phyloP scores from a whole-genome alignment of 2,329 filamentous ascomycete species.

The Penicillium sclerotiorum region DNA sequence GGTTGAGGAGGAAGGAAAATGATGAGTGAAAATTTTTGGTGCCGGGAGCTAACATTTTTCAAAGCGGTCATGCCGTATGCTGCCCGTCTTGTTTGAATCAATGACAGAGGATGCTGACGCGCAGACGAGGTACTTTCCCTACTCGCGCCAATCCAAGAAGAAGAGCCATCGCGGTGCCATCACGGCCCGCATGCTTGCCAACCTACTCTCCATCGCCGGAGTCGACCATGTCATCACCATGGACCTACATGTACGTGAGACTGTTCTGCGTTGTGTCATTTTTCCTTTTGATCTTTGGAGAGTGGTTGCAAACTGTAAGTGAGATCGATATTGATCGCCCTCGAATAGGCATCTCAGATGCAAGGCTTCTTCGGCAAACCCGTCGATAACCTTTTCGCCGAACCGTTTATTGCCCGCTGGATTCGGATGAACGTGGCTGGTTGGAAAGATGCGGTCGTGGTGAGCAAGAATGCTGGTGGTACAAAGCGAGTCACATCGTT shows the following conservation, averaged over 20 bases:
- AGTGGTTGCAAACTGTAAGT: neutral
- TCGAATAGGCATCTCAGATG: conserved; percentile 80
- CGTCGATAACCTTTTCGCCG: conserved; percentile 95
- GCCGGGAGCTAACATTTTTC: conserved; percentile 22
- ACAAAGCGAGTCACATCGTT: conserved; percentile 96
- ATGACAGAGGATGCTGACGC: conserved; percentile 41
- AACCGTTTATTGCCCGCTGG: conserved; percentile 94
- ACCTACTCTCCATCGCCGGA: conserved; percentile 87
- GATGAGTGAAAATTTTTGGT: too few relatives aligned
- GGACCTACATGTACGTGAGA: conserved; percentile 74
- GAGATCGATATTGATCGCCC: conserved; percentile 18
- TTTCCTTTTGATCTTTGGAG: neutral
- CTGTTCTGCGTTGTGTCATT: neutral
- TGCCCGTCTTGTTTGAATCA: conserved; percentile 32
- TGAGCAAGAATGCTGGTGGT: conserved; percentile 96
- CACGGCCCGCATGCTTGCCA: conserved; percentile 94
- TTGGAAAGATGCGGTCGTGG: conserved; percentile 89
- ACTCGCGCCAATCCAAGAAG: conserved; percentile 98
- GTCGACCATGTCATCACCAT: conserved; percentile 98
- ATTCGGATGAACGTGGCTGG: conserved; percentile 83
- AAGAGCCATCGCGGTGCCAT: conserved; percentile 96
- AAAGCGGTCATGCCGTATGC: conserved; percentile 53
- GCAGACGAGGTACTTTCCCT: conserved; percentile 78
- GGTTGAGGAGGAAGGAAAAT: neutral
- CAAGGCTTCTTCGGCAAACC: conserved; percentile 98